These are phyloP conservation scores for Parascedosporium putredinis DNA, from an alignment of 2,329 filamentous ascomycete species.

Conservation along the genomic window DNA sequence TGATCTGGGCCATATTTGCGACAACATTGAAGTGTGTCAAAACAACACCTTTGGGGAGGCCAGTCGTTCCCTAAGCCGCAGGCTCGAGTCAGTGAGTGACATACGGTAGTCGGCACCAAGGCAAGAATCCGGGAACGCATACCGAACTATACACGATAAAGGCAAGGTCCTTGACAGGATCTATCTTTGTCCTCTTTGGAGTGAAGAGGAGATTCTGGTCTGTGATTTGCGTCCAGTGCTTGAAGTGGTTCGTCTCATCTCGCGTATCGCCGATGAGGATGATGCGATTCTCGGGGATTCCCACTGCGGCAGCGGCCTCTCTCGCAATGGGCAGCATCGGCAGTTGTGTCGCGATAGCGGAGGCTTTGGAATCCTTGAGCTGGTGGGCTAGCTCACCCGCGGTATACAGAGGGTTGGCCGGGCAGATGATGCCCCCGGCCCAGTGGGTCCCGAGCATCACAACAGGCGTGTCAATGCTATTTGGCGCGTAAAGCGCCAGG, in stretches of 20 bases:
- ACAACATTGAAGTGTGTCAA: slow-evolving; percentile 76
- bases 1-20: slow-evolving; percentile 54
- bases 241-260: slow-evolving; percentile 47
- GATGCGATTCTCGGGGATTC: slow-evolving; percentile 61
- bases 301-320: slow-evolving; percentile 58
- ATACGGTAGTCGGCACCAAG: not conserved
- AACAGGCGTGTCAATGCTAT: slow-evolving; percentile 72
- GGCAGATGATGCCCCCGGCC: slow-evolving; percentile 66
- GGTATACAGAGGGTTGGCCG: slow-evolving; percentile 82
- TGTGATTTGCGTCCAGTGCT: slow-evolving; percentile 63
- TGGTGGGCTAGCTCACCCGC: slow-evolving; percentile 76
- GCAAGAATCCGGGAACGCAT: slow-evolving; percentile 9
- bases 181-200: slow-evolving; percentile 45
- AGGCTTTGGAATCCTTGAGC: slow-evolving; percentile 66
- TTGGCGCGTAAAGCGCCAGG: slow-evolving; percentile 72
- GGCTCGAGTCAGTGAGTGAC: not conserved
- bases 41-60: slow-evolving; percentile 84
- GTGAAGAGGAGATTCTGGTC: slow-evolving; percentile 44
- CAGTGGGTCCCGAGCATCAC: slow-evolving; percentile 71
- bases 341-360: slow-evolving; percentile 64
- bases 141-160: slow-evolving; percentile 76
- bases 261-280: slow-evolving; percentile 63
- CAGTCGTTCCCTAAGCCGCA: slow-evolving; percentile 59
- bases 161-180: slow-evolving; percentile 62
- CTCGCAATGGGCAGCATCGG: slow-evolving; percentile 53